Conservation (phyloP, 2,329 filamentous ascomycete genomes). For the Trichothecium sympodiale region DNA sequence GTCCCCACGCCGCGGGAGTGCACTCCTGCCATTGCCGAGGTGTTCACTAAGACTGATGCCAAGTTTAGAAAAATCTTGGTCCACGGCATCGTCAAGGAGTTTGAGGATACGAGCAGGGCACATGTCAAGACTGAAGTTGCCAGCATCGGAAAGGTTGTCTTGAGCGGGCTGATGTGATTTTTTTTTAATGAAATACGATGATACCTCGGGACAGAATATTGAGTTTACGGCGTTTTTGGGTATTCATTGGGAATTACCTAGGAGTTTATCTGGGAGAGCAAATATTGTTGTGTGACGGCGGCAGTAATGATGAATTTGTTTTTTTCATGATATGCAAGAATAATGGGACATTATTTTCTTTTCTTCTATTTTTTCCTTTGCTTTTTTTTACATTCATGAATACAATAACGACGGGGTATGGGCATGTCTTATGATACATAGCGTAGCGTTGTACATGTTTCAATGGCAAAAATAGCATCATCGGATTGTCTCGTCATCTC, state of each 20-base stretch:
- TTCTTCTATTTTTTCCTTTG: conserved; percentile 1
- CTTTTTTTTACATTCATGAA: not conserved
- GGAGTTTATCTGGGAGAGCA: too few species aligned
- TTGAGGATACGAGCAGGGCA: conserved; percentile 73
- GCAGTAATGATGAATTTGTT: too few species aligned
- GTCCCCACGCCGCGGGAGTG: conserved; percentile 67
- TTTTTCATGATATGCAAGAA: too few species aligned
- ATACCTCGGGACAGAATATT: not conserved
- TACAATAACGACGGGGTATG: not conserved
- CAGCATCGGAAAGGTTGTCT: conserved; percentile 76
- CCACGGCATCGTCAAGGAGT: conserved; percentile 77
- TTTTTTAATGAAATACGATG: not conserved
- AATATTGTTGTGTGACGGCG: too few species aligned
- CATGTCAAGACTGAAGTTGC: conserved; percentile 73
- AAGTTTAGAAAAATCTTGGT: conserved; percentile 82
- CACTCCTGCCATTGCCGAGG: conserved; percentile 59
- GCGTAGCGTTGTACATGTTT: not conserved
- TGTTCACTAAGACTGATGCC: conserved; percentile 83
- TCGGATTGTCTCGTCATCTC: too few species aligned
- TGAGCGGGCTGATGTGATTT: conserved; percentile 67
- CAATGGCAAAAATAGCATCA: not conserved
- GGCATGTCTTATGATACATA: not conserved
- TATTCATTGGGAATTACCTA: too few species aligned
- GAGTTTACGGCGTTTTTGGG: too few species aligned
- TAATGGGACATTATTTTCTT: too few species aligned